These are phyloP conservation scores for Chlorella vulgaris DNA, from an alignment of 139 green algal genomes.

Conservation along the genomic window DNA sequence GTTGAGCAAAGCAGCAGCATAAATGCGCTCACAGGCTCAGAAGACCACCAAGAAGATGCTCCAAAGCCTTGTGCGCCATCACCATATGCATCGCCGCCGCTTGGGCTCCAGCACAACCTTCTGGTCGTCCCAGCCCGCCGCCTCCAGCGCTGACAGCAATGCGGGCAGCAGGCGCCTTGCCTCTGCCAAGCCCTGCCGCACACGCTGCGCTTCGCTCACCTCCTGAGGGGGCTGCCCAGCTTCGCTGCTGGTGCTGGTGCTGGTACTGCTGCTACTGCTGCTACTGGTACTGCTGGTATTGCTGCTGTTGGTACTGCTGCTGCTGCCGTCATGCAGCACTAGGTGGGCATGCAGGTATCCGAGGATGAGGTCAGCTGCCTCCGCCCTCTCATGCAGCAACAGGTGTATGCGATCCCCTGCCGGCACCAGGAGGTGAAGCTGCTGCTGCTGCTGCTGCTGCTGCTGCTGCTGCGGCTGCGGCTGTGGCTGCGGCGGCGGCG, in stretches of 20 bases:
- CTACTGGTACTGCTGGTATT: constrained; percentile 16
- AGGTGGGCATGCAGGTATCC: constrained; percentile 53
- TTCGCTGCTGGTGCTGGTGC: too few species aligned
- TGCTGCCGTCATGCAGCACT: constrained; percentile 18
- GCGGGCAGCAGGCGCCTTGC: constrained; percentile 33
- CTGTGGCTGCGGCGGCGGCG: neutral
- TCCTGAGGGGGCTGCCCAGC: too few species aligned
- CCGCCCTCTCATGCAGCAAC: constrained; percentile 57
- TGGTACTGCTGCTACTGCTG: neutral
- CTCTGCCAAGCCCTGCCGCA: neutral
- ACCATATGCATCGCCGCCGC: constrained; percentile 48
- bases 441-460: neutral
- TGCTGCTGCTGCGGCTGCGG: neutral
- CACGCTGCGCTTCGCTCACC: neutral
- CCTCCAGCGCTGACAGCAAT: constrained; percentile 46
- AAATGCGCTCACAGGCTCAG: too few species aligned
- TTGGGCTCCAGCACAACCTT: constrained; percentile 63
- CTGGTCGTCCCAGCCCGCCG: constrained; percentile 46
- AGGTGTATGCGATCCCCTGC: constrained; percentile 46
- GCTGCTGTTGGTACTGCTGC: neutral
- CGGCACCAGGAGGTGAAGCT: constrained; percentile 41
- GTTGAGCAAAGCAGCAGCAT: too few species aligned
- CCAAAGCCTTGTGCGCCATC: too few species aligned
- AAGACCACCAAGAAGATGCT: too few species aligned
- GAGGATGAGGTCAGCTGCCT: constrained; percentile 40